Base-by-base conservation (phyloP, 2,329 filamentous ascomycete species). In the Hysterium pulicare region DNA sequence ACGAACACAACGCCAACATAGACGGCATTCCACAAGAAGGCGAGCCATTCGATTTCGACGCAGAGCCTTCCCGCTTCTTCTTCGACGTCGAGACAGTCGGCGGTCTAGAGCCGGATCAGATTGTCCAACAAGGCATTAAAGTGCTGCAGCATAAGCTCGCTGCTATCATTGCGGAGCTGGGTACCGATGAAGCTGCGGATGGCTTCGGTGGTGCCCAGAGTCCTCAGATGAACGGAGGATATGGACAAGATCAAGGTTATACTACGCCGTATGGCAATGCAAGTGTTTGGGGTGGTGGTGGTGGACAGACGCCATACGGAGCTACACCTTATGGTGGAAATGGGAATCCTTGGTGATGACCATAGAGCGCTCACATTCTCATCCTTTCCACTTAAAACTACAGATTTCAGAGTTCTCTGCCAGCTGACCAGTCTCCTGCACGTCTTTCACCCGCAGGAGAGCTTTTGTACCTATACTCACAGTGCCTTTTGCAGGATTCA, bases 141-240 rank as follows among this genome's bases (percentile, higher is more conserved):
- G 85, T 89, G 21, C 74, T 98, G 42, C 93, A 97, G 66, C 81
- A 86, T 53, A 98, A 98, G 71, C 80, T 98, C 26, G 93, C 90
- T 2, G 78, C 77, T 3, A 79, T 96, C 30, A 84, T 95, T 47
- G 75, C 80, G 46, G 78, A 81, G 23, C 68, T 85, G 52, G 78
- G 80, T 47, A 50, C 74, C 39, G 80, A 81, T 45, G 75, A 67
- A 33, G 72, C 56, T 59, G 73, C 53, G 64, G 66, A 61, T 38
- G 77, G 77, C 45, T 80, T 80, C 51, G 78, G 80, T 54, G 84
- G 81, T 1, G 81, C 81, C 2, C 77, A 81, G 48, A 86, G 82
- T 58, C 84, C 83, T 9, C 81, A 83, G 48, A 47, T 66, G 42
- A 68, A 68, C 33, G 66, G 62, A 24, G 69, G 79, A 41, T 75